phyloP scores from a whole-genome alignment of 192 early-diverging fungal genomes.

The Obelidium mucronatum region DNA sequence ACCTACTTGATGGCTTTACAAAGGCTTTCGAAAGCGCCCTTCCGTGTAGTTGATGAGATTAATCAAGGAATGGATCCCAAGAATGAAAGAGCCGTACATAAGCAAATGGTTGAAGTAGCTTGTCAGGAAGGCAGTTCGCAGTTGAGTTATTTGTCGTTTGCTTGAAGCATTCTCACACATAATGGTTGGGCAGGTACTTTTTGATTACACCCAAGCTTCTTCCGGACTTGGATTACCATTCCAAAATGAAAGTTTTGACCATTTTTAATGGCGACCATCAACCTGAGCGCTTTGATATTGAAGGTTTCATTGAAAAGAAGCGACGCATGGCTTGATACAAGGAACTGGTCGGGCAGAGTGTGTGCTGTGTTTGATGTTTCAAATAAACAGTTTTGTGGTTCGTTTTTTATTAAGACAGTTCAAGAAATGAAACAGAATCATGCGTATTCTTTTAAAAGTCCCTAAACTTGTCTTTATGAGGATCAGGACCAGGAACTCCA shows the following conservation, averaged over 20 bases:
- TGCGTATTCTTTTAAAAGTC: slow-evolving; percentile 73
- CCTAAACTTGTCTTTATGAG: slow-evolving; percentile 74
- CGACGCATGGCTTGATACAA: no score
- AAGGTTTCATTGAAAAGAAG: slow-evolving; percentile 24
- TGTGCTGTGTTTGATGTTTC: no score
- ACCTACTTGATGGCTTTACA: slow-evolving; percentile 96
- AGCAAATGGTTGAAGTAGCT: slow-evolving; percentile 85
- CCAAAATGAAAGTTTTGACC: slow-evolving; percentile 88
- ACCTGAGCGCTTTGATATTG: slow-evolving; percentile 52
- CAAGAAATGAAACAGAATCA: no score
- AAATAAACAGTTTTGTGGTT: no score
- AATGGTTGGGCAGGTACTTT: slow-evolving; percentile 74
- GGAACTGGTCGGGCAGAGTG: no score
- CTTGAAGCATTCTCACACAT: slow-evolving; percentile 3
- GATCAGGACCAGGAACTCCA: slow-evolving; percentile 73
- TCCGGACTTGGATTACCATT: slow-evolving; percentile 91
- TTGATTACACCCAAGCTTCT: slow-evolving; percentile 98
- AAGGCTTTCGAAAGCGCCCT: slow-evolving; percentile 83
- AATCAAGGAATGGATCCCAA: slow-evolving; percentile 99
- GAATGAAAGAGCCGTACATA: slow-evolving; percentile 96
- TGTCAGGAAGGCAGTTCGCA: slow-evolving; percentile 75
- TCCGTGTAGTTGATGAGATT: slow-evolving; percentile 99
- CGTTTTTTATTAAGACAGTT: no score
- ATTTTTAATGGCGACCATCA: slow-evolving; percentile 96
- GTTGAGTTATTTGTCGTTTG: slow-evolving; percentile 51